Percentiles rank a stretch among this genome's conserved stretches.
phyloP scores from a whole-genome alignment of 2,329 filamentous ascomycete species.

The Helminthosporium solani region DNA sequence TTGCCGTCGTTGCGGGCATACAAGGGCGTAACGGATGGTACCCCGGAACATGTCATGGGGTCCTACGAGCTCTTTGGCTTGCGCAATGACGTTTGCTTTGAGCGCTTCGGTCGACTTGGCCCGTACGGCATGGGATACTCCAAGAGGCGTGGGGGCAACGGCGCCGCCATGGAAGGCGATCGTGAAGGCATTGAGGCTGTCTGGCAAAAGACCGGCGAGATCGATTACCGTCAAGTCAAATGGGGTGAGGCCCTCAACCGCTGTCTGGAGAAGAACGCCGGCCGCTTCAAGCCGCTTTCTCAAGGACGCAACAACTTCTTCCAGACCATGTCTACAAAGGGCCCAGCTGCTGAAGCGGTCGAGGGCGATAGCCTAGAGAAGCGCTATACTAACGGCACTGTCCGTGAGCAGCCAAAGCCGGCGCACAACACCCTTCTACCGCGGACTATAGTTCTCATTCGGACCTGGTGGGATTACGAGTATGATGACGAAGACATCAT shows the following conservation, averaged over 20 bases:
- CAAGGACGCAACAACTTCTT: slow-evolving; percentile 42
- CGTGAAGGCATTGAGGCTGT: slow-evolving; percentile 76
- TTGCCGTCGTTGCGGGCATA: slow-evolving; percentile 73
- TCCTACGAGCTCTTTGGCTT: slow-evolving; percentile 80
- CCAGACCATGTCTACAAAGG: slow-evolving; percentile 41
- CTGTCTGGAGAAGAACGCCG: slow-evolving; percentile 70
- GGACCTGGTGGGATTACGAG: slow-evolving; percentile 77
- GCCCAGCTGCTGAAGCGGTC: slow-evolving; percentile 12
- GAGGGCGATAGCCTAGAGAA: neutral
- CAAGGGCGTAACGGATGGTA: slow-evolving; percentile 75
- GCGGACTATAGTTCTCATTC: slow-evolving; percentile 76
- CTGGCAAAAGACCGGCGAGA: slow-evolving; percentile 69
- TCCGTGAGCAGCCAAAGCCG: slow-evolving; percentile 21
- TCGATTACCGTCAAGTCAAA: slow-evolving; percentile 74
- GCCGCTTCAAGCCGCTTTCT: slow-evolving; percentile 59
- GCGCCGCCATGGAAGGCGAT: slow-evolving; percentile 82
- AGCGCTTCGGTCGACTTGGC: slow-evolving; percentile 82
- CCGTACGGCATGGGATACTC: slow-evolving; percentile 92
- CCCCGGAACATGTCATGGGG: slow-evolving; percentile 82
- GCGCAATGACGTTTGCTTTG: slow-evolving; percentile 86
- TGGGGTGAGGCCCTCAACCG: slow-evolving; percentile 78
- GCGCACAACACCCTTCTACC: slow-evolving; percentile 45
- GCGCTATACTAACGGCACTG: slow-evolving; percentile 14
- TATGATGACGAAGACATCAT: slow-evolving; percentile 80
- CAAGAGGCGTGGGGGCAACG: slow-evolving; percentile 72